A percentile compares a stretch with the other conserved stretches of the same genome.
phyloP scores from a whole-genome alignment of 371 early-diverging fungal species.

The Mortierella sp. region DNA sequence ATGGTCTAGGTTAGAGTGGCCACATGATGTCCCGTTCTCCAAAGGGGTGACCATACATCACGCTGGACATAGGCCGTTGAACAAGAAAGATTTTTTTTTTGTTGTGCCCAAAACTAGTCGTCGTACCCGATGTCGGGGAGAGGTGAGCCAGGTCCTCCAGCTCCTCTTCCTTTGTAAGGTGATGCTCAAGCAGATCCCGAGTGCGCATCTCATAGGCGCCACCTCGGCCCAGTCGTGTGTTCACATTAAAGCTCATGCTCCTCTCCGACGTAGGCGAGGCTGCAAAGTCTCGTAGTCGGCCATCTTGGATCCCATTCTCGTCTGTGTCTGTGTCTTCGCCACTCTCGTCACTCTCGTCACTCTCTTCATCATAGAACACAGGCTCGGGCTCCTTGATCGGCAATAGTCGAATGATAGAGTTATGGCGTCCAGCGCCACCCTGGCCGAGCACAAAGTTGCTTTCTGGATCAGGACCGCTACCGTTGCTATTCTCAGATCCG shows the following conservation, averaged over 20 bases:
- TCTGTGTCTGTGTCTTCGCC: constrained; percentile 7
- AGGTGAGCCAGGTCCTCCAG: constrained; percentile 32
- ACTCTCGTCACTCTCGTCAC: constrained; percentile 11
- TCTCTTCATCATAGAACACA: constrained; percentile 28
- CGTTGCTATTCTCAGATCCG: too few species aligned
- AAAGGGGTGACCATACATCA: too few species aligned
- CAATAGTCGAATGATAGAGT: constrained; percentile 31
- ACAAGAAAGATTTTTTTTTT: background rate
- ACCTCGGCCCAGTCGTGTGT: constrained; percentile 16
- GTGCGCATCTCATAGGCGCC: constrained; percentile 16
- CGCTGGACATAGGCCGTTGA: too few species aligned
- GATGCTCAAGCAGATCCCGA: constrained; percentile 20
- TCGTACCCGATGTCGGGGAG: constrained; percentile 29
- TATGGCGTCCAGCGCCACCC: constrained; percentile 8
- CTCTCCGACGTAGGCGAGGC: background rate
- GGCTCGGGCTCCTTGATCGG: constrained; percentile 39
- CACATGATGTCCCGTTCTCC: too few species aligned
- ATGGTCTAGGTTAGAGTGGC: too few species aligned
- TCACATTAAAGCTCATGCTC: constrained; percentile 3
- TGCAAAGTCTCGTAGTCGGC: constrained; percentile 1
- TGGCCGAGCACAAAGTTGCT: too few species aligned
- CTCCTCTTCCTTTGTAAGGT: constrained; percentile 23
- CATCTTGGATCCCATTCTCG: constrained; percentile 6
- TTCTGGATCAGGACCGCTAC: background rate
- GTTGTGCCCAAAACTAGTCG: too few species aligned